phyloP scores from a whole-genome alignment of 106 monocot genomes.

The Dendrobium catenatum region DNA sequence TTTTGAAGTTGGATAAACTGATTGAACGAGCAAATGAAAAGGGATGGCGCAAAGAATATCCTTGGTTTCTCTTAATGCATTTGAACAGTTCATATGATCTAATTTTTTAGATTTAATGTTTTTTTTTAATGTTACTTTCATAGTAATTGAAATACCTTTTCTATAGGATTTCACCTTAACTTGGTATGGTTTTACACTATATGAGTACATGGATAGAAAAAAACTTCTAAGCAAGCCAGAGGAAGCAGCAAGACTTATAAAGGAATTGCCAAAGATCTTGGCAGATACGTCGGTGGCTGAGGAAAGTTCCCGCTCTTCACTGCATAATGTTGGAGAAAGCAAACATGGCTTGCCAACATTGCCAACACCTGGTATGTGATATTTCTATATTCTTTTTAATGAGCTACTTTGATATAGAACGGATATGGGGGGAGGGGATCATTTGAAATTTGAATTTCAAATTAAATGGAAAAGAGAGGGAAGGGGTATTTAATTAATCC shows the following conservation, averaged over 20 bases:
- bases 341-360: not conserved
- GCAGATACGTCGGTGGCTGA: constrained; percentile 20
- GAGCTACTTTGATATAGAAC: not conserved
- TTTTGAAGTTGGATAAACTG: constrained; percentile 37
- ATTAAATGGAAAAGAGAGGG: no score
- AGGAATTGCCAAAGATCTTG: constrained; percentile 54
- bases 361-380: not conserved
- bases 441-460: no score
- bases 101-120: not conserved
- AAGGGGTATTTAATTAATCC: no score
- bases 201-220: constrained; percentile 58
- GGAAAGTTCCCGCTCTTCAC: not conserved
- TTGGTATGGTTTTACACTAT: constrained; percentile 23
- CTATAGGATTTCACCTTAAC: constrained; percentile 44
- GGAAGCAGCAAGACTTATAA: constrained; percentile 42
- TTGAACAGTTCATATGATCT: not conserved
- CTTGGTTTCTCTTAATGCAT: constrained; percentile 24
- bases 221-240: constrained; percentile 36
- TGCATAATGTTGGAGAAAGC: not conserved
- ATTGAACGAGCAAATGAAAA: constrained; percentile 71
- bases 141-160: not conserved
- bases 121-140: not conserved
- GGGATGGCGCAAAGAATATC: constrained; percentile 86
- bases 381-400: not conserved
- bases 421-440: no score